A percentile compares a stretch with the other conserved stretches of the same genome.
Evolutionary conservation across 805 yeast genomes (phyloP).

Genomic region (Wickerhamiella sergipiensis): DNA sequence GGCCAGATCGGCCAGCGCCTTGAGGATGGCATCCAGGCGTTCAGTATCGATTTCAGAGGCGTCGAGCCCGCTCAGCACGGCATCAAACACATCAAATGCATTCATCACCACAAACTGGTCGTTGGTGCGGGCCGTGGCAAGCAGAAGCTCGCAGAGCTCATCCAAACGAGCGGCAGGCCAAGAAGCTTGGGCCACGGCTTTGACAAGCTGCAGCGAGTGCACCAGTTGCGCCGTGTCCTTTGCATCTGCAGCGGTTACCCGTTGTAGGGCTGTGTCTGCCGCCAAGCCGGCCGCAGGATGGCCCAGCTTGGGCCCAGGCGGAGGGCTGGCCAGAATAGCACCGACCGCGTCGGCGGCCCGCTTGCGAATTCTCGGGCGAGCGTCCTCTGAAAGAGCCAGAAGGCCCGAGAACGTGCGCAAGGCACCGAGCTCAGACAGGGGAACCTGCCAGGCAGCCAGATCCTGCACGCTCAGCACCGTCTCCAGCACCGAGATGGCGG

Average conservation of each 20-base stretch:
- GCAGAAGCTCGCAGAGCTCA: slow-evolving; percentile 57
- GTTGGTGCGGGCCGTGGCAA: slow-evolving; percentile 64
- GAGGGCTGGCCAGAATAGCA: slow-evolving; percentile 45
- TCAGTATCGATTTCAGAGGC: slow-evolving; percentile 41
- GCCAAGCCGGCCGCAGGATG: slow-evolving; percentile 66
- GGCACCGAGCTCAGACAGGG: slow-evolving; percentile 18
- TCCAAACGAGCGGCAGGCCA: slow-evolving; percentile 71
- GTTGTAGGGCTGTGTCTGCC: slow-evolving; percentile 52
- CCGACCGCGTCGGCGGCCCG: slow-evolving; percentile 86
- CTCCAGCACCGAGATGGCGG: slow-evolving; percentile 79
- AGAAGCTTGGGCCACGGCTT: slow-evolving; percentile 44
- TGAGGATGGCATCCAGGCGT: slow-evolving; percentile 48
- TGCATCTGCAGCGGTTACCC: slow-evolving; percentile 31
- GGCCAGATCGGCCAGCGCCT: slow-evolving; percentile 60
- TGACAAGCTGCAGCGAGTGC: slow-evolving; percentile 65
- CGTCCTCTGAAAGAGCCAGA: slow-evolving; percentile 59
- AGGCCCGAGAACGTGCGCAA: slow-evolving; percentile 17
- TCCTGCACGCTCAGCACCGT: slow-evolving; percentile 69
- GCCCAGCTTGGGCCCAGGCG: slow-evolving; percentile 65
- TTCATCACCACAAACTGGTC: slow-evolving; percentile 77
- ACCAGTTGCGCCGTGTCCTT: slow-evolving; percentile 34
- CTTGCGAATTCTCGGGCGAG: slow-evolving; percentile 89
- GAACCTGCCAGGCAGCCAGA: slow-evolving; percentile 50
- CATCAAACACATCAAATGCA: slow-evolving; percentile 74
- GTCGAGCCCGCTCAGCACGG: slow-evolving; percentile 55